Conservation (phyloP, 2,329 filamentous ascomycete genomes). For the Phyllosticta ampelicida region DNA sequence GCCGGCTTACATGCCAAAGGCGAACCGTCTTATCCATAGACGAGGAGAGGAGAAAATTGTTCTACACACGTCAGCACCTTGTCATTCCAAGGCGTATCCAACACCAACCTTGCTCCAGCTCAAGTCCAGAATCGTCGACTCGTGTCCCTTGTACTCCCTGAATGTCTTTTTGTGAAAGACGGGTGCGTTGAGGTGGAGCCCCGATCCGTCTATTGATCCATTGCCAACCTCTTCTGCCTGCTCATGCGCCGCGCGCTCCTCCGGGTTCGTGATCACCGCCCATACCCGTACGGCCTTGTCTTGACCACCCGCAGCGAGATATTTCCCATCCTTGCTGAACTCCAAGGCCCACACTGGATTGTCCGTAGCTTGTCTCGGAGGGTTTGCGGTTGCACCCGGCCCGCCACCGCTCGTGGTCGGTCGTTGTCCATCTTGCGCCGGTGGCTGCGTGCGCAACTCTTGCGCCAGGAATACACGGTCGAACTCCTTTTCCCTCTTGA, state of each 20-base stretch:
- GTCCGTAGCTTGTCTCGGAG: conserved; percentile 17
- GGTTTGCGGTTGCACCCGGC: neutral
- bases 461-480: conserved; percentile 85
- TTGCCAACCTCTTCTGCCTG: conserved; percentile 50
- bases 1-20: conserved; percentile 79
- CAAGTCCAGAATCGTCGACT: conserved; percentile 74
- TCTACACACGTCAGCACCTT: conserved; percentile 34
- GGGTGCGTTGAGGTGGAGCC: conserved; percentile 68
- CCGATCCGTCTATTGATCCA: conserved; percentile 35
- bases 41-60: conserved; percentile 89
- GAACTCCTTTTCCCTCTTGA: conserved; percentile 75
- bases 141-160: conserved; percentile 73
- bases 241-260: conserved; percentile 66
- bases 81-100: neutral
- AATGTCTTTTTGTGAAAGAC: conserved; percentile 75
- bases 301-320: conserved; percentile 83
- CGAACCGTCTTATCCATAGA: conserved; percentile 98
- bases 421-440: conserved; percentile 19
- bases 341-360: conserved; percentile 84
- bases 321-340: conserved; percentile 86
- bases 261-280: conserved; percentile 71
- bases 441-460: conserved; percentile 56
- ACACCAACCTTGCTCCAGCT: conserved; percentile 78
- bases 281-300: conserved; percentile 80
- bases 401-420: conserved; percentile 15